Evolutionary conservation across 2,329 filamentous ascomycete genomes (phyloP).

Genomic region (Aspergillus ibericus): DNA sequence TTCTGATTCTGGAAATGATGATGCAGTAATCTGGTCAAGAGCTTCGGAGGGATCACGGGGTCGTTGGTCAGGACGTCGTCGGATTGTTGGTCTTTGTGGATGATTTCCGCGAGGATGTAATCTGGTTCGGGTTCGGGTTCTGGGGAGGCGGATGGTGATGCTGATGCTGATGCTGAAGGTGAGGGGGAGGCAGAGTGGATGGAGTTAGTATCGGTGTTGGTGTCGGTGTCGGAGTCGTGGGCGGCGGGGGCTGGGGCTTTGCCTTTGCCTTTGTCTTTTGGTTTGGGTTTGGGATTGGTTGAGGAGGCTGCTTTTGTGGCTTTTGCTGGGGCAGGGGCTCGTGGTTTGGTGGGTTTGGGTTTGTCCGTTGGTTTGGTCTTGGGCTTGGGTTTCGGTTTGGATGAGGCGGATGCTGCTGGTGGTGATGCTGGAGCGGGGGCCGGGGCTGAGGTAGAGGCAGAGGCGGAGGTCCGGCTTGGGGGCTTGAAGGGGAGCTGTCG

Average conservation of each 20-base stretch:
- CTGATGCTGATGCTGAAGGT: constrained; percentile 5
- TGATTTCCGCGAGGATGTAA: constrained; percentile 50
- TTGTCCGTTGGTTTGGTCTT: not conserved
- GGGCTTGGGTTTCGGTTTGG: constrained; percentile 10
- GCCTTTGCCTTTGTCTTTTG: constrained; percentile 10
- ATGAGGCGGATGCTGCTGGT: constrained; percentile 19
- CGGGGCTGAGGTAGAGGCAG: constrained; percentile 25
- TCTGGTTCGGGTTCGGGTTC: constrained; percentile 41
- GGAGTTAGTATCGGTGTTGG: not conserved
- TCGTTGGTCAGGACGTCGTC: constrained; percentile 36
- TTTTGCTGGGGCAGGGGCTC: constrained; percentile 7
- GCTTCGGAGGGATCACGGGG: constrained; percentile 65
- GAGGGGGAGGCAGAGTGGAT: constrained; percentile 9
- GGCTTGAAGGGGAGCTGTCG: constrained; percentile 47
- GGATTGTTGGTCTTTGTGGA: constrained; percentile 20
- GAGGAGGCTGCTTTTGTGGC: too few relatives aligned
- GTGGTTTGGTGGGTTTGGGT: constrained; percentile 9
- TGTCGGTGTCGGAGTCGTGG: constrained; percentile 3
- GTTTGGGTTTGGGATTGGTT: constrained; percentile 11
- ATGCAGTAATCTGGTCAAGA: constrained; percentile 75
- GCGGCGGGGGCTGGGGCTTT: constrained; percentile 7
- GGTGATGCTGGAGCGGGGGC: constrained; percentile 19
- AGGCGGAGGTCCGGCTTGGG: constrained; percentile 37
- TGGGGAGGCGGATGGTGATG: constrained; percentile 14
- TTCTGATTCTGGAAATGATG: constrained; percentile 71